phyloP scores from a whole-genome alignment of 495 filamentous ascomycete species.

The Hypomontagnella monticulosa region DNA sequence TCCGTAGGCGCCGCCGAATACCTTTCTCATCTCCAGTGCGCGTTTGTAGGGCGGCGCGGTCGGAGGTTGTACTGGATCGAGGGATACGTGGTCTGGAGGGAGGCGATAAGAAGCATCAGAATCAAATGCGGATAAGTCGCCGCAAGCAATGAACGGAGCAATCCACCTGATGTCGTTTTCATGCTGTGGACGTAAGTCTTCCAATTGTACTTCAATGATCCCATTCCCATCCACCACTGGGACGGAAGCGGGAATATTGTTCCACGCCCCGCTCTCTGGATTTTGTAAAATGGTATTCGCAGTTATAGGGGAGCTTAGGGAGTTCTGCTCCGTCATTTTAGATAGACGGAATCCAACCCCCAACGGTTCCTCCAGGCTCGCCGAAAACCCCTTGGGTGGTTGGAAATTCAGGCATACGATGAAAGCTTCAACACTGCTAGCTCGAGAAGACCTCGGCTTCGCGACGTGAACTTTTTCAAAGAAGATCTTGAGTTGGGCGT shows the following conservation, averaged over 20 bases:
- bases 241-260: constrained; percentile 24
- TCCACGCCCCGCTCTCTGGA: constrained; percentile 54
- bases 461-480: constrained; percentile 89
- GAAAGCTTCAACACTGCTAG: constrained; percentile 95
- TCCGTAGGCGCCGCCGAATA: constrained; percentile 80
- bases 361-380: constrained; percentile 73
- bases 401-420: constrained; percentile 91
- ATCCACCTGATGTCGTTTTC: constrained; percentile 75
- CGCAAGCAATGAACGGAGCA: constrained; percentile 93
- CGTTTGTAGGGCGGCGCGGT: constrained; percentile 94
- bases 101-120: constrained; percentile 92
- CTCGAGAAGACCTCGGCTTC: constrained; percentile 90
- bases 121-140: constrained; percentile 93
- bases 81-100: constrained; percentile 74
- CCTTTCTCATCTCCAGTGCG: constrained; percentile 84
- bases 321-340: constrained; percentile 51
- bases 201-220: constrained; percentile 67
- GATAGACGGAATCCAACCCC: constrained; percentile 64
- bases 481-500: constrained; percentile 88
- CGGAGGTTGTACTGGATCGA: constrained; percentile 95
- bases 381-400: constrained; percentile 68
- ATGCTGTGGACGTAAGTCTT: constrained; percentile 53
- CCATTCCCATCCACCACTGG: constrained; percentile 60
- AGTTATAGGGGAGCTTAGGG: constrained; percentile 51
- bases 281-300: constrained; percentile 52